Percentiles rank a stretch among this genome's conserved stretches.
Evolutionary conservation across 257 asterid species (phyloP).

Genomic region (Nicotiana benthamiana): DNA sequence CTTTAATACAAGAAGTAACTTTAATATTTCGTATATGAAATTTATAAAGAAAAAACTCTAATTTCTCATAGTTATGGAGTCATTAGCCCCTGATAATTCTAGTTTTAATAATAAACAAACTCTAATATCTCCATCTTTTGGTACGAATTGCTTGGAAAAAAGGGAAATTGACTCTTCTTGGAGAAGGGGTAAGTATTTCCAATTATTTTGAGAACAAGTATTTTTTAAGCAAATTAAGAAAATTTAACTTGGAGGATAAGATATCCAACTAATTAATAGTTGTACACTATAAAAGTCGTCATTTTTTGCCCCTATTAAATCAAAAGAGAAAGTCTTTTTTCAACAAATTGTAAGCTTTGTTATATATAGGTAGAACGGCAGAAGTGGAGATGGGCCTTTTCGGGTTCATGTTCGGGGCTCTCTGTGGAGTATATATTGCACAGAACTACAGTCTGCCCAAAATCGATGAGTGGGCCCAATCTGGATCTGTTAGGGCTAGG

Average conservation of each 20-base stretch:
- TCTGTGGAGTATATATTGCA: slow-evolving; percentile 31
- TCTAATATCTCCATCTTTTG: neutral
- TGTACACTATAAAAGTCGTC: neutral
- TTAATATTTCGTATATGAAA: too few species aligned
- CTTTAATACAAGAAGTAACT: too few species aligned
- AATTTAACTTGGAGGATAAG: neutral
- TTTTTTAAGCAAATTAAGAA: neutral
- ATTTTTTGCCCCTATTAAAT: neutral
- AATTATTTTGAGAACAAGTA: too few species aligned
- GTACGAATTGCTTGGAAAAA: neutral
- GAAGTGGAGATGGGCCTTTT: neutral
- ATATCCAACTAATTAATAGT: neutral
- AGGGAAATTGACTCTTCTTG: neutral
- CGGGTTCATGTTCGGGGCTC: slow-evolving; percentile 29
- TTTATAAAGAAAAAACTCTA: too few species aligned
- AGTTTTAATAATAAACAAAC: neutral
- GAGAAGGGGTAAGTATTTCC: neutral
- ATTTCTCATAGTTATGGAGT: neutral
- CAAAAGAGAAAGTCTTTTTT: neutral
- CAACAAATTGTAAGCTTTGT: neutral
- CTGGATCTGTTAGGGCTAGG: slow-evolving; percentile 13
- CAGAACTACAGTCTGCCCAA: slow-evolving; percentile 36
- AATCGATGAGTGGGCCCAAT: slow-evolving; percentile 14
- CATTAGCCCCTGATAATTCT: neutral
- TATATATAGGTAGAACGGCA: too few species aligned